Evolutionary conservation across 192 early-diverging fungal genomes (phyloP).

Genomic region (Backusella circina): DNA sequence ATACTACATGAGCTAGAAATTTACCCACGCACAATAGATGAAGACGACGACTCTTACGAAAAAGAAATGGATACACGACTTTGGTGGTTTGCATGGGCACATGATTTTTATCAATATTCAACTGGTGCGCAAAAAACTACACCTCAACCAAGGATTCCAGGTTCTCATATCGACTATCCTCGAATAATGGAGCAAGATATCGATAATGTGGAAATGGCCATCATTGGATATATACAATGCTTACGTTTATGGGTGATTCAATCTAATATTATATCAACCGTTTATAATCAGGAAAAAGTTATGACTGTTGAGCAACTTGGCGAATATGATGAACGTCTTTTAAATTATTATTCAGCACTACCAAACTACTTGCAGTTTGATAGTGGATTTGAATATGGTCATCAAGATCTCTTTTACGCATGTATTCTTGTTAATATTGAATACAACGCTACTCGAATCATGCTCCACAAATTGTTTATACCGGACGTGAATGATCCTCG

Average conservation of each 20-base stretch:
- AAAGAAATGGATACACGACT: constrained; percentile 37
- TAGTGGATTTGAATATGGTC: constrained; percentile 19
- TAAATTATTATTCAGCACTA: constrained; percentile 3
- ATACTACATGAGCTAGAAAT: constrained; percentile 29
- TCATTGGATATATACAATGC: constrained; percentile 14
- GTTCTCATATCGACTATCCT: constrained; percentile 24
- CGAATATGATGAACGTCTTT: constrained; percentile 21
- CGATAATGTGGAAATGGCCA: constrained; percentile 16
- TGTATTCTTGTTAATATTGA: constrained; percentile 28
- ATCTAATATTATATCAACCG: constrained; percentile 22
- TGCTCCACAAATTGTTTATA: constrained; percentile 35
- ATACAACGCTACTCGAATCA: constrained; percentile 36
- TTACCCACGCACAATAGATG: constrained; percentile 27
- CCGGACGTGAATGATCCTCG: constrained; percentile 19
- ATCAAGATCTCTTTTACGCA: constrained; percentile 21
- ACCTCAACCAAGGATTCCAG: constrained; percentile 13
- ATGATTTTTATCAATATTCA: constrained; percentile 32
- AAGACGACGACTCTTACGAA: constrained; percentile 14
- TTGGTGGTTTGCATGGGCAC: constrained; percentile 37
- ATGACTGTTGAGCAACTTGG: constrained; percentile 26
- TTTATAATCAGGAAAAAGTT: constrained; percentile 30
- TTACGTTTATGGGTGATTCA: constrained; percentile 31
- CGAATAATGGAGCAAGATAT: constrained; percentile 29
- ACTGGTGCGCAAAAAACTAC: constrained; percentile 24
- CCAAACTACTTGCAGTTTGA: constrained; percentile 27